Conservation (phyloP, 2,329 filamentous ascomycete species). For the Hypoxylon sp. region DNA sequence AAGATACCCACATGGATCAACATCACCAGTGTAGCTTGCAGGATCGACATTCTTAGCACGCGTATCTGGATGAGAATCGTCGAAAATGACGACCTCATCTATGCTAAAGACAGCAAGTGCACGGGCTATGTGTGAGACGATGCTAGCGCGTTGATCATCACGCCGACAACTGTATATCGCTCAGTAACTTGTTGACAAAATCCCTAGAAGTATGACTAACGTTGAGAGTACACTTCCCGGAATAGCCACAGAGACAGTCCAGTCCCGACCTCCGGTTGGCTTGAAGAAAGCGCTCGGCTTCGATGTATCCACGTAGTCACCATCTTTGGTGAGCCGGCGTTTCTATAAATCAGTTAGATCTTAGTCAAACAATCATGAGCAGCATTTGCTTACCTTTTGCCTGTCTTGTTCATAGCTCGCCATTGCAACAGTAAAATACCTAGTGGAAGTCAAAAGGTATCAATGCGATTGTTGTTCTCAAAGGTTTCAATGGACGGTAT, state of each 20-base stretch:
- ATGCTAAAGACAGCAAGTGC: constrained; percentile 86
- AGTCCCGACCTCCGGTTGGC: constrained; percentile 74
- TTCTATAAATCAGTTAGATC: constrained; percentile 59
- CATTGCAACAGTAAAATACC: constrained; percentile 40
- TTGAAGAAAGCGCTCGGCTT: constrained; percentile 79
- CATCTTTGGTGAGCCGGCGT: constrained; percentile 64
- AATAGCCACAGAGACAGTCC: constrained; percentile 83
- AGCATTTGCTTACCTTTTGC: constrained; percentile 47
- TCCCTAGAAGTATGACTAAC: constrained; percentile 61
- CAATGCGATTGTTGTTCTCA: neutral
- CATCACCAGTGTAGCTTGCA: constrained; percentile 74
- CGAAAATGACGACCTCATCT: constrained; percentile 86
- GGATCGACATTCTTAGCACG: constrained; percentile 66
- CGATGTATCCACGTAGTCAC: constrained; percentile 66
- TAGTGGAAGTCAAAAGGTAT: neutral
- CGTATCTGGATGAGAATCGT: constrained; percentile 71
- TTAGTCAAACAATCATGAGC: neutral
- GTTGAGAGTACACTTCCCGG: constrained; percentile 84
- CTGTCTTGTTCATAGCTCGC: constrained; percentile 50
- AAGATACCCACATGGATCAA: constrained; percentile 84
- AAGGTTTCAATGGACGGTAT: constrained; percentile 8
- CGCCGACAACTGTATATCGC: constrained; percentile 71
- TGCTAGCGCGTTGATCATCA: constrained; percentile 80
- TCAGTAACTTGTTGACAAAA: constrained; percentile 30
- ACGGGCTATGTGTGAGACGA: constrained; percentile 82